Percentiles rank a stretch among this genome's conserved stretches.
Conservation (phyloP, 2,329 filamentous ascomycete genomes). For the Stachybotrys elegans region DNA sequence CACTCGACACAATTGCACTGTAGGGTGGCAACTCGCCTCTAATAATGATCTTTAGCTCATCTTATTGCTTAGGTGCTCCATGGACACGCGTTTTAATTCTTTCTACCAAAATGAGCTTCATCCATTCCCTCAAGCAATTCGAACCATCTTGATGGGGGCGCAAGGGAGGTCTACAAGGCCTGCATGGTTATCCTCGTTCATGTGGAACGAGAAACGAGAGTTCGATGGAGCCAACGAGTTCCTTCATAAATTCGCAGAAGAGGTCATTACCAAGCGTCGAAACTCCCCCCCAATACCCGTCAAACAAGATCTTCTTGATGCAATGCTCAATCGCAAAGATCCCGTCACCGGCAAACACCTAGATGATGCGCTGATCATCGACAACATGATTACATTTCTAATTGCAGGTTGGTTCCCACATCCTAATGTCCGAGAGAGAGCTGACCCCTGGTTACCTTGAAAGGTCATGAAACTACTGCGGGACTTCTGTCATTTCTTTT, state of each 20-base stretch:
- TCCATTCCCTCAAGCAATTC: background rate
- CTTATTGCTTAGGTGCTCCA: background rate
- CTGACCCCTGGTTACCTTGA: too few species aligned
- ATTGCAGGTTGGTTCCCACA: background rate
- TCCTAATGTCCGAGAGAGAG: too few species aligned
- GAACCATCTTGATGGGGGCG: background rate
- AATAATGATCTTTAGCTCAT: too few species aligned
- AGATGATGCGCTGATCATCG: background rate
- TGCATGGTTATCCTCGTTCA: background rate
- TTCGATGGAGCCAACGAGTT: background rate
- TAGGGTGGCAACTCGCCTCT: too few species aligned
- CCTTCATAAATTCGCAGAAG: background rate
- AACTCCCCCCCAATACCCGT: background rate
- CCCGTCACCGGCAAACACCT: background rate
- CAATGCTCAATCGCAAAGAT: background rate
- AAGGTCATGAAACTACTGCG: conserved; percentile 67
- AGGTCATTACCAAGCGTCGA: background rate
- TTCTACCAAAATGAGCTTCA: background rate
- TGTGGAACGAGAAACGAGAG: background rate
- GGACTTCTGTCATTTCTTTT: conserved; percentile 62
- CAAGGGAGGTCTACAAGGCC: background rate
- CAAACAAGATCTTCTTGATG: background rate
- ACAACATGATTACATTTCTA: background rate
- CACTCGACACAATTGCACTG: background rate
- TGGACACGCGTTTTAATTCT: background rate